These are phyloP conservation scores for Ophiostoma fasciatum DNA, from an alignment of 2,329 filamentous ascomycete genomes.

Conservation along the genomic window DNA sequence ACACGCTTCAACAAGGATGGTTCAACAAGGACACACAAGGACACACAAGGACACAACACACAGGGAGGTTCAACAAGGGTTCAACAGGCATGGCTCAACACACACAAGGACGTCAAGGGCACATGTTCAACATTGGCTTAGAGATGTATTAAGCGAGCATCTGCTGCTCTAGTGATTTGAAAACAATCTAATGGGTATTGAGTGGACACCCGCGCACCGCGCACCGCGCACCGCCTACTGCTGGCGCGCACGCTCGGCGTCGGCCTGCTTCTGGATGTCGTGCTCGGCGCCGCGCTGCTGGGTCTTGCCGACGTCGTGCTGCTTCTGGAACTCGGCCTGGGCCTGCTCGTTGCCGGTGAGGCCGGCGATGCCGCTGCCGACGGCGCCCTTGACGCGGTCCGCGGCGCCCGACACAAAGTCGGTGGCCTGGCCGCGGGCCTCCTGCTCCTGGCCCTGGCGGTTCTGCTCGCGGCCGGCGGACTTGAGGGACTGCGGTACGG, in stretches of 20 bases:
- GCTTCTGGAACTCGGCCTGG: constrained; percentile 47
- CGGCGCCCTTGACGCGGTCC: constrained; percentile 48
- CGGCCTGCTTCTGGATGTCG: constrained; percentile 61
- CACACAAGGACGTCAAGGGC: no score
- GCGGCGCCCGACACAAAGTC: constrained; percentile 56
- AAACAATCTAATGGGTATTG: no score
- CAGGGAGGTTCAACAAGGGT: no score
- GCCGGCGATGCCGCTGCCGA: constrained; percentile 58
- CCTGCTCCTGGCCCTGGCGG: constrained; percentile 60
- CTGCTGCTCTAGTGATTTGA: no score
- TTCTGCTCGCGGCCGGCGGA: constrained; percentile 65
- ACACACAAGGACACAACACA: no score
- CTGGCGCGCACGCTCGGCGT: constrained; percentile 19
- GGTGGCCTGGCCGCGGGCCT: constrained; percentile 66
- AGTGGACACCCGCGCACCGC: no score
- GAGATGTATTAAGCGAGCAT: no score
- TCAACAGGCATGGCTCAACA: no score
- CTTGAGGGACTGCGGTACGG: constrained; percentile 44
- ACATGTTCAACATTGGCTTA: no score
- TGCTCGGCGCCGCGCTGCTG: constrained; percentile 69
- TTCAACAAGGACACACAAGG: no score
- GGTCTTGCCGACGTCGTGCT: constrained; percentile 69
- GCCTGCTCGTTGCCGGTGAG: constrained; percentile 55
- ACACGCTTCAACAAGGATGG: no score
- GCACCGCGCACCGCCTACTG: not conserved